Evolutionary conservation across 371 early-diverging fungal genomes (phyloP).

Genomic region (Rhizomucor pusillus): DNA sequence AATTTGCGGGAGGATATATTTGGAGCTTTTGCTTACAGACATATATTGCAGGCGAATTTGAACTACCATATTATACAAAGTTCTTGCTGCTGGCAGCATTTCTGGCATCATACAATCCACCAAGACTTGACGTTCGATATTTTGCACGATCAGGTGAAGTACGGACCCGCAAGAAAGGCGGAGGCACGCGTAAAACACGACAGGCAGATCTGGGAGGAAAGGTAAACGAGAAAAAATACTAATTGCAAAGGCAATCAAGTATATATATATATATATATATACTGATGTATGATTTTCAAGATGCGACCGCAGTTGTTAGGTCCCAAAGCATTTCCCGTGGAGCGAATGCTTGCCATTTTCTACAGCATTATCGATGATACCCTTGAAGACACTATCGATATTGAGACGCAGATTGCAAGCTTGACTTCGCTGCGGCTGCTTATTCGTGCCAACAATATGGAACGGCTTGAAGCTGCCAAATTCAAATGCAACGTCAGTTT

Average conservation of each 20-base stretch:
- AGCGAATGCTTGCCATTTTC: constrained; percentile 94
- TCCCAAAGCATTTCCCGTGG: constrained; percentile 87
- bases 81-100: constrained; percentile 87
- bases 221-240: constrained; percentile 8
- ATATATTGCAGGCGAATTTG: constrained; percentile 39
- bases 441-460: constrained; percentile 64
- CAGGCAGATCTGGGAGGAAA: constrained; percentile 42
- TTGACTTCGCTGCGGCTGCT: constrained; percentile 74
- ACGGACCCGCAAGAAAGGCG: constrained; percentile 50
- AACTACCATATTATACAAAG: constrained; percentile 77
- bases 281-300: too few species aligned
- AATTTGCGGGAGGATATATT: too few species aligned
- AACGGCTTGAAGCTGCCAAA: constrained; percentile 73
- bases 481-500: constrained; percentile 87
- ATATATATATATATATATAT: constrained; percentile 3
- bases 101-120: constrained; percentile 92
- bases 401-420: constrained; percentile 80
- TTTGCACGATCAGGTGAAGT: constrained; percentile 68
- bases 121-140: constrained; percentile 78
- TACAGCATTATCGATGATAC: constrained; percentile 79
- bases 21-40: background rate
- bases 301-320: constrained; percentile 86
- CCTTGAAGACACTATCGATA: constrained; percentile 71
- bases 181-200: constrained; percentile 39
- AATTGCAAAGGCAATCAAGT: background rate